A percentile compares a stretch with the other conserved stretches of the same genome.
Conservation (phyloP, 2,329 filamentous ascomycete species). For the Elsinoe ampelina region DNA sequence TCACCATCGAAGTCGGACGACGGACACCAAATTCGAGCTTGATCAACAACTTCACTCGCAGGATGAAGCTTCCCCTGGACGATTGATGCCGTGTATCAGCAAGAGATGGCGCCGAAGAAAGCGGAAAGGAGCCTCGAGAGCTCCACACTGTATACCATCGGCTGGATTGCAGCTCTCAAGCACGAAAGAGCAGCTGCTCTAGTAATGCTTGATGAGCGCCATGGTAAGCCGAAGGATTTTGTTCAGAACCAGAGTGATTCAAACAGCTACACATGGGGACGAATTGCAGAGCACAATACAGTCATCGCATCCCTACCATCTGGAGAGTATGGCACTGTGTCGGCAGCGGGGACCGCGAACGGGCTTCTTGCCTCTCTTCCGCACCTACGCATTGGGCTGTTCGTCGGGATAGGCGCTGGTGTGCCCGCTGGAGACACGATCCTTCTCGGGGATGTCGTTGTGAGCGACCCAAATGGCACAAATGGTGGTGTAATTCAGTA, state of each 20-base stretch:
- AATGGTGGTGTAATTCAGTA: conserved; percentile 22
- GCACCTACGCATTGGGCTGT: conserved; percentile 16
- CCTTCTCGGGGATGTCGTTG: conserved; percentile 21
- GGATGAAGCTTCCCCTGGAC: too few relatives aligned
- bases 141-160: conserved; percentile 16
- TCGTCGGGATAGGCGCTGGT: conserved; percentile 22
- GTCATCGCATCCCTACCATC: conserved; percentile 18
- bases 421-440: conserved; percentile 15
- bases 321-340: conserved; percentile 13
- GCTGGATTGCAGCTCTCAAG: conserved; percentile 18
- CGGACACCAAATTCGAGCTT: too few relatives aligned
- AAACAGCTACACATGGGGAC: conserved; percentile 15
- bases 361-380: conserved; percentile 16
- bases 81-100: too few relatives aligned
- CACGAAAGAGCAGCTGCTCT: conserved; percentile 16
- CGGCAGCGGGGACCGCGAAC: conserved; percentile 15
- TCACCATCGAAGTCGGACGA: too few relatives aligned
- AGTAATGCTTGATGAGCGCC: conserved; percentile 16
- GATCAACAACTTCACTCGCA: too few relatives aligned
- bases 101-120: too few relatives aligned
- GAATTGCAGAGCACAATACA: conserved; percentile 13
- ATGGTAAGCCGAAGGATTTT: conserved; percentile 1
- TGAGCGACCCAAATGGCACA: conserved; percentile 18
- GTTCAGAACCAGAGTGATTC: background rate
- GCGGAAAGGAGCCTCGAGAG: background rate